These are phyloP conservation scores for Cydonia oblonga DNA, from an alignment of 331 rosid species.

Conservation along the genomic window DNA sequence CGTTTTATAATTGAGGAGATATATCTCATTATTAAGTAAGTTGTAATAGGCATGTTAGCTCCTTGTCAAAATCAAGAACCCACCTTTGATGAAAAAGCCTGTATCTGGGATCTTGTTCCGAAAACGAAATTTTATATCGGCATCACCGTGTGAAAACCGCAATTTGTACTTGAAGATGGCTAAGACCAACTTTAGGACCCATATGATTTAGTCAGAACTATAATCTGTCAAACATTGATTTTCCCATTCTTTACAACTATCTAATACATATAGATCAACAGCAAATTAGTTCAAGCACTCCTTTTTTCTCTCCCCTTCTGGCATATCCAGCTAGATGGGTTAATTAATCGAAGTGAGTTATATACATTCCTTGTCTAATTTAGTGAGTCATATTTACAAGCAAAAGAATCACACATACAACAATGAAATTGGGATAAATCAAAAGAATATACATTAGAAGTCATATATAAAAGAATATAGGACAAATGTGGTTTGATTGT, in stretches of 20 bases:
- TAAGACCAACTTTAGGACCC: background rate
- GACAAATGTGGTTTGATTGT: background rate
- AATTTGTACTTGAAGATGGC: slow-evolving; percentile 1
- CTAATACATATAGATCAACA: background rate
- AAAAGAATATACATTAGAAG: background rate
- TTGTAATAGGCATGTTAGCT: slow-evolving; percentile 24
- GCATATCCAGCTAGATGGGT: background rate
- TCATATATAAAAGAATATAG: background rate
- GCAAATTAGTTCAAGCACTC: background rate
- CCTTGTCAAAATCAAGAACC: slow-evolving; percentile 47
- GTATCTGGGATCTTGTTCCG: slow-evolving; percentile 17
- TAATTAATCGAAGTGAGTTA: background rate
- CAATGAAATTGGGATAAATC: background rate
- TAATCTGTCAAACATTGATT: background rate
- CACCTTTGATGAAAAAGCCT: slow-evolving; percentile 17
- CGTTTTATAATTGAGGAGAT: background rate
- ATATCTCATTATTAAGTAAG: background rate
- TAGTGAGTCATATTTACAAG: background rate
- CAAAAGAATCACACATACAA: background rate
- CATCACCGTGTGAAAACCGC: slow-evolving; percentile 37
- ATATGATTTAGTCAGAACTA: background rate
- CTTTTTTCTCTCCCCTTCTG: background rate
- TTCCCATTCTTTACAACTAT: background rate
- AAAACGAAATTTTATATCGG: slow-evolving; percentile 15
- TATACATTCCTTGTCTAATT: background rate